Percentiles rank a stretch among this genome's conserved stretches.
Conservation (phyloP, 2,329 filamentous ascomycete species). For the Scedosporium minutisporum region DNA sequence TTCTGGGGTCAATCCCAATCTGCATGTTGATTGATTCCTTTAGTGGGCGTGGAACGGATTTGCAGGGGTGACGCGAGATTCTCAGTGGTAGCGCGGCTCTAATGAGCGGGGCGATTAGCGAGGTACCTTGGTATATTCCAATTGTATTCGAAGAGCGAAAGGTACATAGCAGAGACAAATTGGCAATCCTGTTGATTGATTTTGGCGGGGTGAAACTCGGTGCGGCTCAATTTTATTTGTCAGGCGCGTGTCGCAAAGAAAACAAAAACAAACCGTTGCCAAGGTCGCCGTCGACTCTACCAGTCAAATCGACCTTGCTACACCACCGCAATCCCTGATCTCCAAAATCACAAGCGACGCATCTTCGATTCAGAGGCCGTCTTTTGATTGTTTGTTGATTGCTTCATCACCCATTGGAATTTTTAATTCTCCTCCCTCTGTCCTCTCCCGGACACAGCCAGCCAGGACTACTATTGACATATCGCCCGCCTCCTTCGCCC, state of each 20-base stretch:
- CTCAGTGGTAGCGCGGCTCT: no score
- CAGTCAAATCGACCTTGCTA: background rate
- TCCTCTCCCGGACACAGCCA: background rate
- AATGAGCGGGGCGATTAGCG: no score
- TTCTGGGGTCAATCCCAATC: no score
- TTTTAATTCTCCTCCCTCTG: background rate
- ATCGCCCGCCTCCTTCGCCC: background rate
- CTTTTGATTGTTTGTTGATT: background rate
- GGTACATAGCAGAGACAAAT: no score
- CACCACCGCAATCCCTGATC: background rate
- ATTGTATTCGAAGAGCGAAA: background rate
- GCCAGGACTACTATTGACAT: background rate
- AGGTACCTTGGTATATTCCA: no score
- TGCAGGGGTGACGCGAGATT: no score
- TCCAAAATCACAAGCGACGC: background rate
- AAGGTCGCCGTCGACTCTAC: background rate
- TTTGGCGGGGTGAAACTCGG: background rate
- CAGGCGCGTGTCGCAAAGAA: conserved; percentile 16
- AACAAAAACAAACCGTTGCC: conserved; percentile 17
- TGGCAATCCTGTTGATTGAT: background rate
- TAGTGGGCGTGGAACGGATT: no score
- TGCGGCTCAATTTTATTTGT: background rate
- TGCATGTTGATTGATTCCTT: no score
- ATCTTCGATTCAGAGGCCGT: no score
- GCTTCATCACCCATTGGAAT: background rate